Base-by-base conservation (phyloP, 2,329 filamentous ascomycete genomes). In the Pyrenophora graminea region DNA sequence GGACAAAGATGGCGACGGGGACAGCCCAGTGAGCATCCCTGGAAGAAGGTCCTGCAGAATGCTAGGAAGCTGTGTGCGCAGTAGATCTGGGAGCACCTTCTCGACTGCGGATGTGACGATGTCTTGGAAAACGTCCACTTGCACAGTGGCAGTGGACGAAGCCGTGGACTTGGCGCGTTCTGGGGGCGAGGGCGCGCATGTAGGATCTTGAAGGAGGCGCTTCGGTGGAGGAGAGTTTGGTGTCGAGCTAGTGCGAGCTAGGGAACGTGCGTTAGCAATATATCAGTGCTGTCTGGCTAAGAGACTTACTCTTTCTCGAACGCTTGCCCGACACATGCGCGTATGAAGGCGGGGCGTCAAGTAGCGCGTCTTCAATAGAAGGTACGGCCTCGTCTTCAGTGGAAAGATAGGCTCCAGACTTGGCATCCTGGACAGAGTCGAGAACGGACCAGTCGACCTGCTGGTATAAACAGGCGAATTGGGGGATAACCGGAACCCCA, bases 341-440 rank as follows among this genome's bases (percentile, higher is more conserved):
- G 18, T 48, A 48, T 21, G 46, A 19, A 42, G 46, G 46, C 13
- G 46, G 46, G 39, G 46, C 46, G 25, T 42, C 46, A 39, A 32
- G 12, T n/a, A 40, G 4, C n/a, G 30, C 45, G 19, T 39, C 37
- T 30, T 47, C 37, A 10, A 21, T 43, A 21, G 19, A 21, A 21
- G 19, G 19, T 21, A 21, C 19, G 5, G 19, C 19, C 19, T 21
- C 19, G 19, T 21, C 19, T 21, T 21, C 19, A 21, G 19, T 21
- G 39, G 38, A 18, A 48, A 8, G 39, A 23, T 10, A 10, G 15
- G 39, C 10, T 38, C 15, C 21, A 48, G 32, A 30, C 8, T 43
- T 42, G 23, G 32, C 25, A 37, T 33, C 46, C 12, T 25, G 33
- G 39, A 30, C 12, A 23, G 19, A 36, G 18, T 39, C 6, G 39